These are phyloP conservation scores for Dendrobium nobile DNA, from an alignment of 106 monocot species.

Conservation along the genomic window DNA sequence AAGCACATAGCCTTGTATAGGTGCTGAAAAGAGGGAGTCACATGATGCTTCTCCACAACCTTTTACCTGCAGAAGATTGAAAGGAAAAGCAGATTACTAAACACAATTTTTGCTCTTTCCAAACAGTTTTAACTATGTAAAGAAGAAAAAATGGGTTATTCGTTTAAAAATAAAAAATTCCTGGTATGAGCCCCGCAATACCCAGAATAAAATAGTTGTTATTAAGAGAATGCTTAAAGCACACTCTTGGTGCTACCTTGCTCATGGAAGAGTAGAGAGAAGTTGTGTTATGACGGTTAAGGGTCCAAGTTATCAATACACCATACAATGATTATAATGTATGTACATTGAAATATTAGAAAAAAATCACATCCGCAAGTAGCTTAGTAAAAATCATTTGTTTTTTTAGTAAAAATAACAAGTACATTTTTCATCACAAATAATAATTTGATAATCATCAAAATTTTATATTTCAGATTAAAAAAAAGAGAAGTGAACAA, in stretches of 20 bases:
- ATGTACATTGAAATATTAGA: no score
- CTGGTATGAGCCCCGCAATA: not conserved
- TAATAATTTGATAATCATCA: no score
- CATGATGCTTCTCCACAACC: conserved; percentile 79
- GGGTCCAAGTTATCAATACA: no score
- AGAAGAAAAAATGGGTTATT: not conserved
- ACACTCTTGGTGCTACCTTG: not conserved
- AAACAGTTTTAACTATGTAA: not conserved
- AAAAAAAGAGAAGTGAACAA: no score
- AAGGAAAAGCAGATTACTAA: not conserved
- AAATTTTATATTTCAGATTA: no score
- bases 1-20: conserved; percentile 79
- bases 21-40: conserved; percentile 82
- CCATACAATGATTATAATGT: no score
- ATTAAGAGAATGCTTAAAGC: not conserved
- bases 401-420: no score
- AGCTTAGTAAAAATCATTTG: no score
- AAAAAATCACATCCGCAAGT: no score
- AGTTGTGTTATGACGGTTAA: no score
- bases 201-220: not conserved
- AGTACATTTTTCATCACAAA: no score
- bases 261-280: not conserved
- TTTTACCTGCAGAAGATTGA: conserved; percentile 59
- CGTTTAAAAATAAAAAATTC: not conserved
- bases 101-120: not conserved